These are phyloP conservation scores for Mesembryanthemum crystallinum DNA, from an alignment of 148 eudicot species.

Conservation along the genomic window DNA sequence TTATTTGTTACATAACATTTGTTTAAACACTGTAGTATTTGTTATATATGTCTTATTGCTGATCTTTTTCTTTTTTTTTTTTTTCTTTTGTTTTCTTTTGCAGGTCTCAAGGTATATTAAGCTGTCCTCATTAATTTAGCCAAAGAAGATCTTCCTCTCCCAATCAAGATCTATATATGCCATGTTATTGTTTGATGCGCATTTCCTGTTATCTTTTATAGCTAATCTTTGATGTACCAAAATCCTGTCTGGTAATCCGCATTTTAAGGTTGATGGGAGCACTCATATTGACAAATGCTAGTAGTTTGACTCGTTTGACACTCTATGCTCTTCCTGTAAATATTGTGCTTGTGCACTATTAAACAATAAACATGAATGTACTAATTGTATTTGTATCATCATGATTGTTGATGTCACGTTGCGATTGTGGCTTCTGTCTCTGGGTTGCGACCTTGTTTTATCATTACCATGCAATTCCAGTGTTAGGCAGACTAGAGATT, in stretches of 20 bases:
- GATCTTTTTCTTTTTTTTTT: not conserved
- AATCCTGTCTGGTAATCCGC: not conserved
- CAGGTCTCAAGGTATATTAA: slow-evolving; percentile 72
- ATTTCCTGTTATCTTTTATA: not conserved
- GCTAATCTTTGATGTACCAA: not conserved
- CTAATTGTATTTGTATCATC: not conserved
- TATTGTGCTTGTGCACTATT: not conserved
- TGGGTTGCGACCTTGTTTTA: not conserved
- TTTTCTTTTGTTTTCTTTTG: slow-evolving; percentile 33
- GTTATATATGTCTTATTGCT: not conserved
- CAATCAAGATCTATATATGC: not conserved
- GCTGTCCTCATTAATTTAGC: slow-evolving; percentile 24
- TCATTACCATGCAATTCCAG: not conserved
- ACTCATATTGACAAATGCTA: not conserved
- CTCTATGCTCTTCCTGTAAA: not conserved
- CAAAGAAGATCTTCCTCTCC: not conserved
- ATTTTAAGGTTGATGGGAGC: not conserved
- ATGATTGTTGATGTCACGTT: not conserved
- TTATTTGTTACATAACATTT: too few relatives aligned
- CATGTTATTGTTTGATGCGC: slow-evolving; percentile 1
- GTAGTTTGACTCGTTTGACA: not conserved
- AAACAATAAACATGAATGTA: not conserved
- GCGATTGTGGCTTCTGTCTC: not conserved
- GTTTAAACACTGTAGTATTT: slow-evolving; percentile 7
- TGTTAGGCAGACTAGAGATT: not conserved